Evolutionary conservation across 306 rosid genomes (phyloP).

Genomic region (Gleditsia sinensis): DNA sequence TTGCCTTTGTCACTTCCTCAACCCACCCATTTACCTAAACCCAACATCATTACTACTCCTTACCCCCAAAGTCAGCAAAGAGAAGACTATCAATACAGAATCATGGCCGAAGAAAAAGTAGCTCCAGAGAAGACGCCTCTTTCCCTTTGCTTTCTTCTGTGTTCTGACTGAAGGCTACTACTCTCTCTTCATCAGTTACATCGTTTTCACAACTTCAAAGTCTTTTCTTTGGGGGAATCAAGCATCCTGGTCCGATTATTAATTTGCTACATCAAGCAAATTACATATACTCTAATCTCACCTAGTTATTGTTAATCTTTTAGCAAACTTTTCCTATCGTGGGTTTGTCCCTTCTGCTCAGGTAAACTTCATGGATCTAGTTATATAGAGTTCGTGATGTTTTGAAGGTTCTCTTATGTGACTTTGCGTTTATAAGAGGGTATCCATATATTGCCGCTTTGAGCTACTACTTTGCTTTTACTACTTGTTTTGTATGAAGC

Average conservation of each 20-base stretch:
- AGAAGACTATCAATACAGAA: constrained; percentile 15
- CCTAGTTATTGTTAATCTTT: too few relatives aligned
- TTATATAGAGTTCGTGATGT: constrained; percentile 42
- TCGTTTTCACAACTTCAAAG: neutral
- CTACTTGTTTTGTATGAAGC: constrained; percentile 27
- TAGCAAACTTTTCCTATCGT: too few relatives aligned
- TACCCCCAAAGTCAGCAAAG: too few relatives aligned
- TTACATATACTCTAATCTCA: constrained; percentile 36
- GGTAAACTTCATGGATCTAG: constrained; percentile 20
- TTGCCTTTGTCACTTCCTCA: constrained; percentile 40
- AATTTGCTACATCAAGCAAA: constrained; percentile 51
- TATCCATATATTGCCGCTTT: neutral
- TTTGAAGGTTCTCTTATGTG: too few relatives aligned
- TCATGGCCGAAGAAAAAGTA: constrained; percentile 6
- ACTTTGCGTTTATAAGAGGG: neutral
- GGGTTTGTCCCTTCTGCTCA: neutral
- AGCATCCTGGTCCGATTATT: constrained; percentile 85
- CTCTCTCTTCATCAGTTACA: neutral
- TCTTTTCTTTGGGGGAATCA: constrained; percentile 72
- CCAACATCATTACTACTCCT: constrained; percentile 51
- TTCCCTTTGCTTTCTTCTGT: neutral
- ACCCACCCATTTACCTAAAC: constrained; percentile 53
- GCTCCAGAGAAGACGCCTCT: neutral
- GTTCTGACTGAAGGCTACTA: constrained; percentile 22
- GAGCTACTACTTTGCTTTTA: neutral